Evolutionary conservation across 306 rosid genomes (phyloP).

Genomic region (Mimosa pudica): DNA sequence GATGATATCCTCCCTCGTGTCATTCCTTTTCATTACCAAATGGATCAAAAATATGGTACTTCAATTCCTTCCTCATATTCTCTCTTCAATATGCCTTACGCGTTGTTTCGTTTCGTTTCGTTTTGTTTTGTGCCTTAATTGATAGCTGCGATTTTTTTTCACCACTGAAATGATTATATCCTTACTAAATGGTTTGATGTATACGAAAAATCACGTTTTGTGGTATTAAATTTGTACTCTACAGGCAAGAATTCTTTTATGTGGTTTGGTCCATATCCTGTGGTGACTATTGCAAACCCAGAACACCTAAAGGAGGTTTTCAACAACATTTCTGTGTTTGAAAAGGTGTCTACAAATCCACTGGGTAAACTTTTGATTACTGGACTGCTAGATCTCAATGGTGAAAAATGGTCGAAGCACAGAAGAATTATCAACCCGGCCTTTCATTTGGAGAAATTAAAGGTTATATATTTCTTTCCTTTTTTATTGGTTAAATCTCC

Average conservation of each 20-base stretch:
- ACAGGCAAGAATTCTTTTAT: slow-evolving; percentile 46
- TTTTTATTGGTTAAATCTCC: background rate
- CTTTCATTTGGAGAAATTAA: slow-evolving; percentile 38
- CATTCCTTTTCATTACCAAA: background rate
- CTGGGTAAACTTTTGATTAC: background rate
- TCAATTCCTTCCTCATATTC: slow-evolving; percentile 2
- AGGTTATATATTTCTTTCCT: slow-evolving; percentile 38
- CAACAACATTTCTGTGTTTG: slow-evolving; percentile 13
- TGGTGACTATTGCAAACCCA: slow-evolving; percentile 37
- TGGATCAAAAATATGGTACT: background rate
- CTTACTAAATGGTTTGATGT: background rate
- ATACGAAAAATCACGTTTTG: background rate
- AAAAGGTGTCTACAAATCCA: slow-evolving; percentile 20
- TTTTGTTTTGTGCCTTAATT: too few relatives aligned
- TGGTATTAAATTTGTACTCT: background rate
- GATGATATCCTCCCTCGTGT: slow-evolving; percentile 4
- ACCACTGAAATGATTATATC: background rate
- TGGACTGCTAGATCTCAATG: slow-evolving; percentile 23
- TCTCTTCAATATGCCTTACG: too few relatives aligned
- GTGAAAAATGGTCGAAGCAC: slow-evolving; percentile 21
- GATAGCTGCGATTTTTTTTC: background rate
- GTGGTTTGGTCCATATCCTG: slow-evolving; percentile 45
- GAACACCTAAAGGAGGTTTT: slow-evolving; percentile 39
- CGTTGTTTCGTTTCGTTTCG: too few relatives aligned
- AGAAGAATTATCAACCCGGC: too few relatives aligned